phyloP scores from a whole-genome alignment of 441 rosid genomes.

The Theobroma grandiflorum region DNA sequence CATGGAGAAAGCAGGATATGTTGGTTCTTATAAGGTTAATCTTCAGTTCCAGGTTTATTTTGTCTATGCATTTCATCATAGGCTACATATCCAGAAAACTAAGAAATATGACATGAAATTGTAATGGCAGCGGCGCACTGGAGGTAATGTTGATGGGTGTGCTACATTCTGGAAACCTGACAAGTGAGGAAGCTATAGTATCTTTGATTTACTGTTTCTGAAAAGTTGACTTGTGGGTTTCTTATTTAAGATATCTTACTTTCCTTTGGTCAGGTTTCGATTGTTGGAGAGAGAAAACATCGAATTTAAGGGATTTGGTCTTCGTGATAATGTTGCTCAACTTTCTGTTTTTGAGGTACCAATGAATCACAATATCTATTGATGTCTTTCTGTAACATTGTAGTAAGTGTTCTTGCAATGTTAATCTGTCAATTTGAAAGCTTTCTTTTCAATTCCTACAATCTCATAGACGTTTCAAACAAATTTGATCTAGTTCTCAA shows the following conservation, averaged over 20 bases:
- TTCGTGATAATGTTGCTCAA: constrained; percentile 81
- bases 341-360: constrained; percentile 77
- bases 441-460: background rate
- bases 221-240: constrained; percentile 8
- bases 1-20: constrained; percentile 70
- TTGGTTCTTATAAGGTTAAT: constrained; percentile 72
- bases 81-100: background rate
- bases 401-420: background rate
- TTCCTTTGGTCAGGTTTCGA: constrained; percentile 53
- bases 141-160: constrained; percentile 76
- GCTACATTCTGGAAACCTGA: constrained; percentile 80
- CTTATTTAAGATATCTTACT: background rate
- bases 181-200: constrained; percentile 45
- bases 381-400: background rate
- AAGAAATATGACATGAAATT: constrained; percentile 17
- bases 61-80: constrained; percentile 23
- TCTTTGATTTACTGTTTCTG: constrained; percentile 10
- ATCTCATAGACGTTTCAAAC: background rate
- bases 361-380: constrained; percentile 3
- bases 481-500: background rate
- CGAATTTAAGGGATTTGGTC: constrained; percentile 65
- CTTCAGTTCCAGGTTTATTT: constrained; percentile 12
- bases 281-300: constrained; percentile 68
- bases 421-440: background rate
- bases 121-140: constrained; percentile 77